Conservation (phyloP, 2,329 filamentous ascomycete species). For the Fusarium succisae region DNA sequence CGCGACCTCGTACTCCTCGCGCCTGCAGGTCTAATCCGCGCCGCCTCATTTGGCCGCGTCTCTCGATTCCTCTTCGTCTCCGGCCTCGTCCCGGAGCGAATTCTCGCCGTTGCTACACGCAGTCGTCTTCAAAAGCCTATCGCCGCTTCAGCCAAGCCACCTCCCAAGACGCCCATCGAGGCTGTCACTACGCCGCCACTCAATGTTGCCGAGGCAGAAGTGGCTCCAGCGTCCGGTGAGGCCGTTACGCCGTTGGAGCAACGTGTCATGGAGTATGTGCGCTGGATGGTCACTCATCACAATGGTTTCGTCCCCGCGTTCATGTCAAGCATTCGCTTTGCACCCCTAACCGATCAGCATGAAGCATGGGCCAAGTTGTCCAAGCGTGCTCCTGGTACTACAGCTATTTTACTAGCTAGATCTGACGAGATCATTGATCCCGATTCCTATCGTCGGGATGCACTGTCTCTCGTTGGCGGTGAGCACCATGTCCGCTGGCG, state of each 20-base stretch:
- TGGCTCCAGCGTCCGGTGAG: conserved; percentile 42
- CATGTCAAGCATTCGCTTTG: conserved; percentile 65
- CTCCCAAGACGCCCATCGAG: conserved; percentile 39
- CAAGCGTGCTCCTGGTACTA: conserved; percentile 53
- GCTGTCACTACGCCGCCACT: conserved; percentile 30
- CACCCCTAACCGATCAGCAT: conserved; percentile 63
- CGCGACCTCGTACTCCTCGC: conserved; percentile 78
- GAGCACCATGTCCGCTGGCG: conserved; percentile 59
- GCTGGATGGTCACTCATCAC: conserved; percentile 67
- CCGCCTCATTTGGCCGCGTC: conserved; percentile 60
- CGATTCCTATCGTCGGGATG: conserved; percentile 60
- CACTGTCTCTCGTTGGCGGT: conserved; percentile 61
- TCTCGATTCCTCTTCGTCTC: conserved; percentile 64
- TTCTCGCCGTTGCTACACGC: conserved; percentile 60
- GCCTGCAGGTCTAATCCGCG: conserved; percentile 77
- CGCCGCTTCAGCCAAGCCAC: conserved; percentile 47
- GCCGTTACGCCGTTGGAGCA: conserved; percentile 54
- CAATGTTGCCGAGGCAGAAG: conserved; percentile 56
- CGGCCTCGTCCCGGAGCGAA: conserved; percentile 61
- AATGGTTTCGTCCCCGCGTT: conserved; percentile 68
- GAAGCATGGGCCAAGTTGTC: conserved; percentile 60
- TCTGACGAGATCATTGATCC: conserved; percentile 62
- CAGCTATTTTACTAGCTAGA: conserved; percentile 61
- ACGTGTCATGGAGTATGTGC: conserved; percentile 60
- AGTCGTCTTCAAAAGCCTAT: conserved; percentile 61